Evolutionary conservation across 2,329 filamentous ascomycete genomes (phyloP), one percentile per base, ranked within the genome.

Genomic region (Macrophomina phaseolina): DNA sequence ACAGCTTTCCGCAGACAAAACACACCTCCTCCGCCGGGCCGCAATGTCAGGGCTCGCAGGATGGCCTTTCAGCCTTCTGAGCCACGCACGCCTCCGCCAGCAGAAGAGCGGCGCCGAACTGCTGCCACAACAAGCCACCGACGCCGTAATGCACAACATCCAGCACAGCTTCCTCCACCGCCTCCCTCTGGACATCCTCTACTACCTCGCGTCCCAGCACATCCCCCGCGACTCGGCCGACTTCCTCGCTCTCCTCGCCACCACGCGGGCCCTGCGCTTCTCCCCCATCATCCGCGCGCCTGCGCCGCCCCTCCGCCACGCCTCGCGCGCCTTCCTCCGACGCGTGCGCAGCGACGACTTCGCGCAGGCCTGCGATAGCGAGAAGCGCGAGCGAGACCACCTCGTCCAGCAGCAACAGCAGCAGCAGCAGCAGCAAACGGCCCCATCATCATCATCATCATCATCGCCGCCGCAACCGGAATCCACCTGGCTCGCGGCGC

Each of bases 211-310:
- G 3, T n/a, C 11, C 18, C n/a, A 40, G 14, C 34, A 56, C 18
- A 11, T 56, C 53, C 0, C 32, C 34, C 12, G 4, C 48, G 30
- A 55, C 51, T 3, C 34, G 8, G 53, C 18, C 53, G 53, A 56
- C 34, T 8, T 56, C n/a, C 53, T 56, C 53, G 53, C 53, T 36
- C 36, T 56, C 34, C 36, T 34, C 53, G 36, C 53, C 53, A 30
- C 53, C 53, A 56, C 34, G 1, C 53, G 36, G 34, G 34, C 53
- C 53, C n/a, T 56, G 34, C 34, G 36, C 53, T 49, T 49, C 46
- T 40, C 34, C 18, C 53, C 53, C 9, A 12, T 53, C 51, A 53
- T 53, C 51, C 51, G 12, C 53, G 4, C 34, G 9, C 34, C 53
- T 12, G 36, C 36, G 34, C n/a, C 52, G 11, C 4, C 18, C 52